A percentile compares a stretch with the other conserved stretches of the same genome.
phyloP scores from a whole-genome alignment of 768 basidiomycete species.

The Panellus pusillus region DNA sequence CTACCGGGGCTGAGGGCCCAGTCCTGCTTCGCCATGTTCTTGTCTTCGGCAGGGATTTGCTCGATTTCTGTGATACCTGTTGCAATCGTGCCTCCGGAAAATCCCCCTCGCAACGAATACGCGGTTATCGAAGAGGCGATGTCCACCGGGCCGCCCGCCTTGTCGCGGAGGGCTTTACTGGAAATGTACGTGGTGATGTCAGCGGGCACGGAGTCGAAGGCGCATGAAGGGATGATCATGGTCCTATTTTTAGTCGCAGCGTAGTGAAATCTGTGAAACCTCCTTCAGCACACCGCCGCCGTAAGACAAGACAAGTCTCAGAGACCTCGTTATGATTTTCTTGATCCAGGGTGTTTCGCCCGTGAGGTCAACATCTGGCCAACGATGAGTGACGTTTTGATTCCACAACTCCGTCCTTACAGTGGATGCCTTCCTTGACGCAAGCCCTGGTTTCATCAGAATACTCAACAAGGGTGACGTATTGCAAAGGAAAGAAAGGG shows the following conservation, averaged over 20 bases:
- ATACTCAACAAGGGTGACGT: not conserved
- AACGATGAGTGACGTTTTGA: not conserved
- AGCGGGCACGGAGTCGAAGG: slow-evolving; percentile 75
- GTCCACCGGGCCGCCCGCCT: slow-evolving; percentile 30
- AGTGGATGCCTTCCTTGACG: slow-evolving; percentile 71
- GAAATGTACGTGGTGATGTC: slow-evolving; percentile 71
- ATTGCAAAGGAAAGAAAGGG: too few species aligned
- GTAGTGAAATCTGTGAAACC: slow-evolving; percentile 59
- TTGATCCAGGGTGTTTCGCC: slow-evolving; percentile 71
- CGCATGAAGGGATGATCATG: slow-evolving; percentile 78
- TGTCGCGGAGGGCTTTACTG: slow-evolving; percentile 63
- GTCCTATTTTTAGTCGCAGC: slow-evolving; percentile 67
- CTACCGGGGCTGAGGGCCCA: slow-evolving; percentile 45
- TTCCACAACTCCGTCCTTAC: not conserved
- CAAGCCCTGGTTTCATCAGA: slow-evolving; percentile 52
- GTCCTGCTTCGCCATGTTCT: slow-evolving; percentile 29
- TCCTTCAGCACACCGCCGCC: slow-evolving; percentile 14
- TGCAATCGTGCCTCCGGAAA: slow-evolving; percentile 69
- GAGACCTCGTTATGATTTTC: slow-evolving; percentile 57
- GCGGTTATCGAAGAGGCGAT: slow-evolving; percentile 62
- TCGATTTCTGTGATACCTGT: slow-evolving; percentile 39
- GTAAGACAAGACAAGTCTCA: slow-evolving; percentile 24
- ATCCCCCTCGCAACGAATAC: slow-evolving; percentile 43
- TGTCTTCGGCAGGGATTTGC: slow-evolving; percentile 36
- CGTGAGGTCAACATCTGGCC: slow-evolving; percentile 69